Conservation (phyloP, 352 stramenopile species). For the Paralagenidium karlingii region DNA sequence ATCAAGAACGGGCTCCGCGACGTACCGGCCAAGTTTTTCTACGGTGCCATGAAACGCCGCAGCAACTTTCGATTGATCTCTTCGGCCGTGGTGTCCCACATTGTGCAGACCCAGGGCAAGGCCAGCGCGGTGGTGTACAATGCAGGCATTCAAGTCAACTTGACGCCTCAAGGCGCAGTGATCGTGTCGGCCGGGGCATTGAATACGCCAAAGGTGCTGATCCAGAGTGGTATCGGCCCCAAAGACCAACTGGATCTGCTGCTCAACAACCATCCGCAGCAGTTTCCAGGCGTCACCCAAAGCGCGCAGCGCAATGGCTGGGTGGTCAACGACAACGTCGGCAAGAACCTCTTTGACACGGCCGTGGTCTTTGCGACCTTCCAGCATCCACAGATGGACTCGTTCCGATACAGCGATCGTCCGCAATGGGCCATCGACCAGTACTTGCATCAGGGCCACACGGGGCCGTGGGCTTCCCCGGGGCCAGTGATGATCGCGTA, state of each 20-base stretch:
- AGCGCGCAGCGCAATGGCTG: constrained; percentile 8
- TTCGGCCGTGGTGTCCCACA: constrained; percentile 27
- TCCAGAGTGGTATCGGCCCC: constrained; percentile 67
- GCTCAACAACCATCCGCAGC: constrained; percentile 3
- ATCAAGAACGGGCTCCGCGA: constrained; percentile 45
- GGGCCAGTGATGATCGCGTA: constrained; percentile 45
- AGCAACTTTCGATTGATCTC: constrained; percentile 42
- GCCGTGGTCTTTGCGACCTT: constrained; percentile 30
- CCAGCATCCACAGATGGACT: constrained; percentile 34
- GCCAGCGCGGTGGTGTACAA: constrained; percentile 40
- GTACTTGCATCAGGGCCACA: constrained; percentile 27
- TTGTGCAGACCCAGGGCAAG: constrained; percentile 25
- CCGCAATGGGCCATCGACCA: constrained; percentile 26
- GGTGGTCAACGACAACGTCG: constrained; percentile 42
- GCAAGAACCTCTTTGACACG: constrained; percentile 46
- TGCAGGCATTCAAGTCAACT: constrained; percentile 12
- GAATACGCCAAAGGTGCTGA: constrained; percentile 68
- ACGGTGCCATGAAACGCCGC: constrained; percentile 21
- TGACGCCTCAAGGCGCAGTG: constrained; percentile 34
- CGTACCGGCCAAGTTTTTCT: constrained; percentile 38
- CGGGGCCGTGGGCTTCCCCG: constrained; percentile 22
- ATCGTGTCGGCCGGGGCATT: constrained; percentile 60
- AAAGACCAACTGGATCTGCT: constrained; percentile 35
- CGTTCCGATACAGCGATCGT: constrained; percentile 19
- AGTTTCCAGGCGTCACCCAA: constrained; percentile 32